These are phyloP conservation scores for Malassezia psittaci DNA, from an alignment of 1,284 basidiomycete species.

Conservation along the genomic window DNA sequence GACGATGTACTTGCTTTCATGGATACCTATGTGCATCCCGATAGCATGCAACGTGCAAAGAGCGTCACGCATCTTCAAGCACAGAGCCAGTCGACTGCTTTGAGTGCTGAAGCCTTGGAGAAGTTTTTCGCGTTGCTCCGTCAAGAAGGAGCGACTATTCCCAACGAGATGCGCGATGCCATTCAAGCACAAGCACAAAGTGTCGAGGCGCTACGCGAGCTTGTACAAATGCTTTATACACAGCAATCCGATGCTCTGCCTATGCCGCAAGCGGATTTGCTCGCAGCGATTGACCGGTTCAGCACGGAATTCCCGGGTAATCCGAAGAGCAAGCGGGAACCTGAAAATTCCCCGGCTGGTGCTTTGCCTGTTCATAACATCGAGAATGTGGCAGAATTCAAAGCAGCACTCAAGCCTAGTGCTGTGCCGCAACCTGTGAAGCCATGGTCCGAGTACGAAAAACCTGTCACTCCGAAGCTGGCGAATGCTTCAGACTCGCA, in stretches of 20 bases:
- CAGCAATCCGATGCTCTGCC: slow-evolving; percentile 47
- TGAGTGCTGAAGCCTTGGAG: slow-evolving; percentile 60
- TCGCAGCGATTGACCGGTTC: slow-evolving; percentile 55
- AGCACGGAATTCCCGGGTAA: slow-evolving; percentile 56
- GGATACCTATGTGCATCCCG: slow-evolving; percentile 57
- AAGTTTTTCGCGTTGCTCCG: slow-evolving; percentile 58
- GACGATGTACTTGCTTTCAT: slow-evolving; percentile 69
- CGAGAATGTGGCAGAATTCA: slow-evolving; percentile 64
- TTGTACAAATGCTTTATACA: slow-evolving; percentile 27
- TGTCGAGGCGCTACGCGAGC: slow-evolving; percentile 34
- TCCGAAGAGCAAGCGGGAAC: slow-evolving; percentile 41
- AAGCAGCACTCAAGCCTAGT: slow-evolving; percentile 53
- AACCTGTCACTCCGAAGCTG: slow-evolving; percentile 2
- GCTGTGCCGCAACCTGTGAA: slow-evolving; percentile 50
- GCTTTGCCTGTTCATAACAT: slow-evolving; percentile 54
- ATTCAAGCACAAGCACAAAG: slow-evolving; percentile 53
- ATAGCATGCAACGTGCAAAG: slow-evolving; percentile 28
- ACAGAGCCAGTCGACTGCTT: slow-evolving; percentile 54
- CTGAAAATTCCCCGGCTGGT: slow-evolving; percentile 48
- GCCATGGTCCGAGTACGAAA: slow-evolving; percentile 21
- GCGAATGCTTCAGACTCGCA: too few species aligned
- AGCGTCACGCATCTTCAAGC: slow-evolving; percentile 29
- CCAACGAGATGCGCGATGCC: slow-evolving; percentile 53
- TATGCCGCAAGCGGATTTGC: slow-evolving; percentile 53
- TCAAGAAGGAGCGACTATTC: slow-evolving; percentile 54